Base-by-base conservation (phyloP, 495 filamentous ascomycete genomes). In the Ramalina intermedia region DNA sequence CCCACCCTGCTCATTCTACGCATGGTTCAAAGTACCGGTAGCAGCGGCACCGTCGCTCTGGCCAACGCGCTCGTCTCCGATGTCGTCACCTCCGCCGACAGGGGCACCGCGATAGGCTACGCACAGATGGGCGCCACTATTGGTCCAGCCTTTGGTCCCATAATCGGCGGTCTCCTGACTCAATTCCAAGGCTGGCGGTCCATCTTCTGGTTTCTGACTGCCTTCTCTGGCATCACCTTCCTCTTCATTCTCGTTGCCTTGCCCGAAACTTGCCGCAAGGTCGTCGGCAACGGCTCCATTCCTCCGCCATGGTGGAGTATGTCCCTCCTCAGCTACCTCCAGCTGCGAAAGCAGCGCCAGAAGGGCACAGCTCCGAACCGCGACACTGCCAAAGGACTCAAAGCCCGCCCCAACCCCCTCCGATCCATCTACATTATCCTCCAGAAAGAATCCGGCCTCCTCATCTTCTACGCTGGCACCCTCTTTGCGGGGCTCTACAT, bases 131-230 rank as follows among this genome's bases (percentile, higher is more conserved):
- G 63, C 0, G 49, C 56, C 2, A 56, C 61, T 0, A 35, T 67
- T 8, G 76, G 74, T 0, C 74, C 77, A 2, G 67, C 76, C 0
- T 50, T 83, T 4, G 77, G 74, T 2, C 80, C 80, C 0, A 68
- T 83, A 0, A 69, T 86, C 18, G 82, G 83, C 1, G 82, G 82
- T 0, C 48, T 85, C 0, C 62, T 86, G 1, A 64, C 69, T 7
- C 68, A 82, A 35, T 82, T 74, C 41, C 66, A 85, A 0, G 80
- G 78, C 1, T 87, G 83, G 83, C 57, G 76, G 23, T 66, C 74
- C 39, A 82, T 84, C 40, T 89, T 87, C 58, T 85, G 80, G 80
- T 85, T 86, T 52, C 66, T 84, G 24, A 68, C 72, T 42, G 84
- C 85, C 41, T 56, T 79, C 27, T 64, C 68, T 11, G 73, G 66